Evolutionary conservation across 2,329 filamentous ascomycete species (phyloP).

Genomic region (Pseudopithomyces chartarum): DNA sequence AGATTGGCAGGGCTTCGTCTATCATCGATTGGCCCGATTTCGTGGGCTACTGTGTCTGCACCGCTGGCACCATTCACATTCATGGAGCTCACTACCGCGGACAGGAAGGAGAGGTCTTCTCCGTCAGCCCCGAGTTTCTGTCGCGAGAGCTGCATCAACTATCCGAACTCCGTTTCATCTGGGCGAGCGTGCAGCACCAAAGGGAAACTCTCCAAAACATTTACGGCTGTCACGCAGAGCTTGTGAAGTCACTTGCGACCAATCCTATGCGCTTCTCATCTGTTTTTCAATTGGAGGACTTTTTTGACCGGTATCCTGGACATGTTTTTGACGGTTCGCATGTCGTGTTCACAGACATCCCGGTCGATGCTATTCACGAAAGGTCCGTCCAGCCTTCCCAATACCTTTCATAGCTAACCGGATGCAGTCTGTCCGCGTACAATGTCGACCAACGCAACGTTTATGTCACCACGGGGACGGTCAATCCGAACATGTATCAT

Average conservation of each 20-base stretch:
- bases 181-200: conserved; percentile 81
- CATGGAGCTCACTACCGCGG: conserved; percentile 81
- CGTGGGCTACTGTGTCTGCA: conserved; percentile 84
- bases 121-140: conserved; percentile 70
- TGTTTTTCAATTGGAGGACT: conserved; percentile 84
- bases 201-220: conserved; percentile 77
- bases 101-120: conserved; percentile 67
- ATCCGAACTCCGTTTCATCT: conserved; percentile 73
- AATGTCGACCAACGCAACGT: conserved; percentile 45
- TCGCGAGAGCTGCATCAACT: conserved; percentile 81
- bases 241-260: conserved; percentile 73
- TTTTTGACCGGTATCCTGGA: conserved; percentile 81
- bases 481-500: conserved; percentile 30
- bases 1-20: conserved; percentile 74
- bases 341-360: conserved; percentile 70
- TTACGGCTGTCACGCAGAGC: conserved; percentile 76
- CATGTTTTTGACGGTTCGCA: conserved; percentile 76
- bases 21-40: conserved; percentile 85
- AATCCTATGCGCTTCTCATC: conserved; percentile 75
- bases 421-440: conserved; percentile 36
- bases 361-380: conserved; percentile 65
- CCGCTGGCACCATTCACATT: conserved; percentile 85
- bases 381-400: conserved; percentile 47
- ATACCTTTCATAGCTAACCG: conserved; percentile 14
- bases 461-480: conserved; percentile 39